Conservation (phyloP, 495 filamentous ascomycete species). For the Aspergillus mulundensis region DNA sequence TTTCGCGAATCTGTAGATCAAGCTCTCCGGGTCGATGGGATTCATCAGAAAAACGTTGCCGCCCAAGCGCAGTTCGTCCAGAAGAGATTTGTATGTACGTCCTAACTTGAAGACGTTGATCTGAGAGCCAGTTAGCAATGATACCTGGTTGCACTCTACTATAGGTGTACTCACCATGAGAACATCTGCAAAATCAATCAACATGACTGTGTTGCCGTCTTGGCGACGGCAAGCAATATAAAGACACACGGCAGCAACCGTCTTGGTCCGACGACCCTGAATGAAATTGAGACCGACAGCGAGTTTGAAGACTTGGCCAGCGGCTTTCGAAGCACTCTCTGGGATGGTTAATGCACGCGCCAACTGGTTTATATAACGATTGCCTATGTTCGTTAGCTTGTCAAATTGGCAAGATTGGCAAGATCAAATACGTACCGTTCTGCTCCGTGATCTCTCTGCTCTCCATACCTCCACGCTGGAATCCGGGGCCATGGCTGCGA, state of each 20-base stretch:
- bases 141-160: neutral
- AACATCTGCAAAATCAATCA: constrained; percentile 93
- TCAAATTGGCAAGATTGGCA: constrained; percentile 8
- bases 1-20: constrained; percentile 83
- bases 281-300: constrained; percentile 73
- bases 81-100: constrained; percentile 71
- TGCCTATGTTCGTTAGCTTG: constrained; percentile 27
- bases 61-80: constrained; percentile 57
- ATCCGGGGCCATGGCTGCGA: constrained; percentile 53
- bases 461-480: constrained; percentile 54
- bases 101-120: constrained; percentile 91
- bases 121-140: constrained; percentile 28
- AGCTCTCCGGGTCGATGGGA: constrained; percentile 71
- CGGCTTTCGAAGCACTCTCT: constrained; percentile 56
- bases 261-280: constrained; percentile 79
- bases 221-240: constrained; percentile 77
- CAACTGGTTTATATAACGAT: constrained; percentile 49
- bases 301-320: constrained; percentile 71
- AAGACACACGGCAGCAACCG: constrained; percentile 78
- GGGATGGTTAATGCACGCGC: constrained; percentile 52
- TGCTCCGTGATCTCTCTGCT: constrained; percentile 68
- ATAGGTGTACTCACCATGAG: constrained; percentile 42
- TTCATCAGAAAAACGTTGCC: constrained; percentile 49
- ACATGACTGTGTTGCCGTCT: constrained; percentile 63
- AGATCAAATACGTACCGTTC: constrained; percentile 40